Evolutionary conservation across 1,284 basidiomycete genomes (phyloP), one percentile per base, ranked within the genome.

Genomic region (Volvariella surrecta): DNA sequence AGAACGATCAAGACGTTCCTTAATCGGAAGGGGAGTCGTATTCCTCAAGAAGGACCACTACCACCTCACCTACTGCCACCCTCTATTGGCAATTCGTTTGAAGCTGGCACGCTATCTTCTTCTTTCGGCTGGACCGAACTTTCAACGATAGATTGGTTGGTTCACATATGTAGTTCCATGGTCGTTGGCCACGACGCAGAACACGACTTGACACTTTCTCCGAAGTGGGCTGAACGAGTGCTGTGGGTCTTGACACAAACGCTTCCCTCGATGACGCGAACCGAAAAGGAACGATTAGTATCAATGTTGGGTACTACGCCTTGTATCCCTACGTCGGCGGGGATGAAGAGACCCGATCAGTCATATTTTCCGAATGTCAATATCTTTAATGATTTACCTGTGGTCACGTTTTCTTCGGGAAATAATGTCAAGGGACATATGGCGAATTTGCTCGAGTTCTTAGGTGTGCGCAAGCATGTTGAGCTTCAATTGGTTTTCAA

Each of bases 401-500:
- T 94, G 20, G 80, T 95, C 2, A 75, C 71, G 1, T 66, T 98
- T 39, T 79, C 90, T 0, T 87, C 83, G 9, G 79, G 76, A 1
- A 54, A 64, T 0, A 50, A 60, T 0, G 71, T 95, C 49, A 93
- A 87, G 56, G 87, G 86, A 1, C 66, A 71, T 11, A 58, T 93
- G 50, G 91, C 95, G 54, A 85, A 79, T 53, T 61, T 97, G 18
- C 63, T 99, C 3, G 69, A 79, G 19, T 76, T 74, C 0, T 67
- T 98, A 0, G 93, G 91, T 7, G 90, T 98, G 8, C 76, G 92
- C 17, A 88, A 84, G 54, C 94, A 97, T 52, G 92, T 98, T 9
- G 89, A 95, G 45, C 69, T 95, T 1, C 89, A 94, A 57, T 68
- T 93, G 3, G 71, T 93, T n/a, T 94, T 93, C 55, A 76, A 82